These are phyloP conservation scores for Ormosia emarginata DNA, from an alignment of 306 rosid species.

Conservation along the genomic window DNA sequence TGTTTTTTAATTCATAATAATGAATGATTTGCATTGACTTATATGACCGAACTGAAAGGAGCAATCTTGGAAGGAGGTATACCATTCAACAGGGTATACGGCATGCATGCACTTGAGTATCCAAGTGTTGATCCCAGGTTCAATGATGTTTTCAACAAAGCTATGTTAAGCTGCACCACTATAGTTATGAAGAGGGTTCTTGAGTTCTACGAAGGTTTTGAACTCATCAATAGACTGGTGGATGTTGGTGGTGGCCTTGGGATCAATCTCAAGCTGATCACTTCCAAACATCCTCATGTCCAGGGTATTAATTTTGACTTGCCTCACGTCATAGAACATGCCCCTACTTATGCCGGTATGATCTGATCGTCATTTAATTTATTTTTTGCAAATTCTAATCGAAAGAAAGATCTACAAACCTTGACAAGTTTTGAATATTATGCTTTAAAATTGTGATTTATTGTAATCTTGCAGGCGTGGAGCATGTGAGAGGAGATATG, in stretches of 20 bases:
- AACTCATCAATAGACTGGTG: slow-evolving; percentile 30
- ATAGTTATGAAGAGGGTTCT: slow-evolving; percentile 33
- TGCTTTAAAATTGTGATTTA: background rate
- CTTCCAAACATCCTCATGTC: slow-evolving; percentile 46
- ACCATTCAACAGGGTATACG: slow-evolving; percentile 45
- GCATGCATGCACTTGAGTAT: slow-evolving; percentile 41
- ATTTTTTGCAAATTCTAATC: background rate
- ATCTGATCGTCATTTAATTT: background rate
- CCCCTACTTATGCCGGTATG: slow-evolving; percentile 42
- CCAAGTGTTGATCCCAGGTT: slow-evolving; percentile 27
- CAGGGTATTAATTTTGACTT: slow-evolving; percentile 40
- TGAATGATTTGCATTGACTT: background rate
- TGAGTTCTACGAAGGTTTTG: slow-evolving; percentile 42
- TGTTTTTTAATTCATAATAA: too few relatives aligned
- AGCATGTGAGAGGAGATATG: slow-evolving; percentile 44
- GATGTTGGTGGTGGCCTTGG: slow-evolving; percentile 75
- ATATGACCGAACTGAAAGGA: slow-evolving; percentile 44
- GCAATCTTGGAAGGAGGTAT: slow-evolving; percentile 51
- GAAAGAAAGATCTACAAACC: background rate
- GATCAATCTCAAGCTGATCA: slow-evolving; percentile 39
- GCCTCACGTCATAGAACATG: slow-evolving; percentile 48
- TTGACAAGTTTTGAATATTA: background rate
- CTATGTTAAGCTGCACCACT: slow-evolving; percentile 34
- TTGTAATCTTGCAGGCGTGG: slow-evolving; percentile 23
- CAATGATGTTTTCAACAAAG: slow-evolving; percentile 47